Evolutionary conservation across 306 rosid genomes (phyloP).

Genomic region (Nissolia schottii): DNA sequence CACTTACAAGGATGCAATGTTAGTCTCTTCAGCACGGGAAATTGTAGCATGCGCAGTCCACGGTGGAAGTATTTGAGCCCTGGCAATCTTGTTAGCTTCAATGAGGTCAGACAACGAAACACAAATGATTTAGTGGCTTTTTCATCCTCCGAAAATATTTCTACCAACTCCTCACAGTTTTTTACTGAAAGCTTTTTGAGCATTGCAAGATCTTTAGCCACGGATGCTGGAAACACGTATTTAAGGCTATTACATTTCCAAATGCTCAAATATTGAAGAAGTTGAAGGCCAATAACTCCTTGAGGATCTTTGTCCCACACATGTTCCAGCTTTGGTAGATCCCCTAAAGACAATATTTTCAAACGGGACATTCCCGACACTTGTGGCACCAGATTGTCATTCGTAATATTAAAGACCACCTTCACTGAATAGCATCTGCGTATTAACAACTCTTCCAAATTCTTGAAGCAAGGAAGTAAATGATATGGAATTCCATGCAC

Average conservation of each 20-base stretch:
- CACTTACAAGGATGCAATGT: too few species aligned
- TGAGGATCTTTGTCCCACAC: slow-evolving; percentile 11
- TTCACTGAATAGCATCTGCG: fast-evolving
- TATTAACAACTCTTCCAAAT: not conserved
- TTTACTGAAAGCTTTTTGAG: not conserved
- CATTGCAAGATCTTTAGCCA: not conserved
- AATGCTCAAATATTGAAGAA: not conserved
- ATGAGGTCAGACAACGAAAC: not conserved
- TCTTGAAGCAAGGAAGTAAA: slow-evolving; percentile 5
- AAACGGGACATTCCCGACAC: not conserved
- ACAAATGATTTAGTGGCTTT: not conserved
- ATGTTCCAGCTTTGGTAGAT: slow-evolving; percentile 6
- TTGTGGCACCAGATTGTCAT: not conserved
- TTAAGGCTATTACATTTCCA: not conserved
- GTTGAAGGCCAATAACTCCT: not conserved
- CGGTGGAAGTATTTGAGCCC: not conserved
- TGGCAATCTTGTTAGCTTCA: not conserved
- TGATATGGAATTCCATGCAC: slow-evolving; percentile 12
- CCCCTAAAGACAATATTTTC: not conserved
- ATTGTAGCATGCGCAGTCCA: not conserved
- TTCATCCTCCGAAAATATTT: not conserved
- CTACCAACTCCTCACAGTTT: not conserved
- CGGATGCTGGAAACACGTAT: slow-evolving; percentile 20
- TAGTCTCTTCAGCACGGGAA: not conserved
- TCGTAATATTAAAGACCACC: slow-evolving; percentile 6